Evolutionary conservation across 2,329 filamentous ascomycete species (phyloP).

Genomic region (Aureobasidium subglaciale): DNA sequence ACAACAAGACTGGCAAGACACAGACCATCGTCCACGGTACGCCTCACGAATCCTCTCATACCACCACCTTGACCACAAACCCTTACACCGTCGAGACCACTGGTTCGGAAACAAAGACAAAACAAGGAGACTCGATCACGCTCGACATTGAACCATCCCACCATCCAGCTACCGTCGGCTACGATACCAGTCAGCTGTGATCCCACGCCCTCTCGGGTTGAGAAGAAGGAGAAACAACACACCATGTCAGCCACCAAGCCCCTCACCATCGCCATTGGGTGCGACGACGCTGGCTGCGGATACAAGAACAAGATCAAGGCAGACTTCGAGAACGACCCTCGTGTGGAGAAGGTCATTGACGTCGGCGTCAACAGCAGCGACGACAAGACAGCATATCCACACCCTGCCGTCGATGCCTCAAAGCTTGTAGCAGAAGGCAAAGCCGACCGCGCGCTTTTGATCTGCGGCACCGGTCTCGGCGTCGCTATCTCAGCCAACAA

Average conservation of each 20-base stretch:
- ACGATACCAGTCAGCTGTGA: constrained; percentile 28
- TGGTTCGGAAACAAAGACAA: constrained; percentile 26
- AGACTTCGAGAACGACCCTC: constrained; percentile 60
- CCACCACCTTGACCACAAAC: constrained; percentile 30
- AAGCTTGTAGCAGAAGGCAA: constrained; percentile 55
- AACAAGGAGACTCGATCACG: constrained; percentile 2
- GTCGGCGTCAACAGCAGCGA: constrained; percentile 60
- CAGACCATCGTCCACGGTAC: constrained; percentile 31
- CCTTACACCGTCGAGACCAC: constrained; percentile 28
- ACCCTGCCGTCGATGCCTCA: constrained; percentile 67
- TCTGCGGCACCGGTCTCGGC: constrained; percentile 81
- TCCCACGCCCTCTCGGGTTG: not conserved
- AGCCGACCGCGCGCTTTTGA: constrained; percentile 70
- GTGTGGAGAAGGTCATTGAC: constrained; percentile 63
- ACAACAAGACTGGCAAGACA: constrained; percentile 30
- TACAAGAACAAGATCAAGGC: constrained; percentile 75
- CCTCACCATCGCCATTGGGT: constrained; percentile 56
- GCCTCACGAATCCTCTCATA: constrained; percentile 27
- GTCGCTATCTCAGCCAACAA: constrained; percentile 89
- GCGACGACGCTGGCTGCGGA: constrained; percentile 64
- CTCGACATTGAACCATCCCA: constrained; percentile 18
- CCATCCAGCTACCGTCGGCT: constrained; percentile 20
- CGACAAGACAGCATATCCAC: constrained; percentile 78
- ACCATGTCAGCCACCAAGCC: constrained; percentile 28
- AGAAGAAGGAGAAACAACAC: not conserved